phyloP scores from a whole-genome alignment of 345 rosid species.

The Carallia brachiata region DNA sequence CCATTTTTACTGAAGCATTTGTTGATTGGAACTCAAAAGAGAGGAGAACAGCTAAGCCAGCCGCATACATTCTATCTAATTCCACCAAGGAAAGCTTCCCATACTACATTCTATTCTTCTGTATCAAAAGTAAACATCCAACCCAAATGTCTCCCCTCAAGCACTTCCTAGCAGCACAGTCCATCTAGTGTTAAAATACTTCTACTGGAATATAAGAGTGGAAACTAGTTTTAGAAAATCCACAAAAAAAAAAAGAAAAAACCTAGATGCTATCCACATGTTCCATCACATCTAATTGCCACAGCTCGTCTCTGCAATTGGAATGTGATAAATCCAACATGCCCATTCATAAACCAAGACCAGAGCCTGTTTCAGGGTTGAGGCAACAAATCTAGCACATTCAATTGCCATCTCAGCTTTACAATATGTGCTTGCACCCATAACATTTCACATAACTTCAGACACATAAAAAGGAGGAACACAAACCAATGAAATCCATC shows the following conservation, averaged over 20 bases:
- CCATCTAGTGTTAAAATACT: neutral
- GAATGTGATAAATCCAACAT: neutral
- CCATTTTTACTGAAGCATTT: no score
- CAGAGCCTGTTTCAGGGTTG: constrained; percentile 40
- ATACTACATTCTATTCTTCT: neutral
- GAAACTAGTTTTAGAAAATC: neutral
- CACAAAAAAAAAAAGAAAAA: constrained; percentile 3
- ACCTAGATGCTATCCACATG: constrained; percentile 14
- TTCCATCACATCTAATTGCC: constrained; percentile 13
- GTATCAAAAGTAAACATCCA: neutral
- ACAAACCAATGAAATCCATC: neutral
- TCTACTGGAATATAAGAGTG: neutral
- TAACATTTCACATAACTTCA: constrained; percentile 24
- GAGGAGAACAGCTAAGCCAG: neutral
- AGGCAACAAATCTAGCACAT: constrained; percentile 48
- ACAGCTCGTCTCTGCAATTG: neutral
- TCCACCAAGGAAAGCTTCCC: neutral
- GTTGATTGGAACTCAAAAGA: no score
- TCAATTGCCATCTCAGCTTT: constrained; percentile 65
- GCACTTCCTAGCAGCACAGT: constrained; percentile 5
- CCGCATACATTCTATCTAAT: neutral
- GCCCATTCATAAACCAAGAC: constrained; percentile 11
- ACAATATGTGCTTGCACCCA: constrained; percentile 79
- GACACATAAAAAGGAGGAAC: neutral
- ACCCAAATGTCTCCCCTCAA: neutral